A percentile compares a stretch with the other conserved stretches of the same genome.
Evolutionary conservation across 306 rosid species (phyloP).

Genomic region (Sicyos baderoa): DNA sequence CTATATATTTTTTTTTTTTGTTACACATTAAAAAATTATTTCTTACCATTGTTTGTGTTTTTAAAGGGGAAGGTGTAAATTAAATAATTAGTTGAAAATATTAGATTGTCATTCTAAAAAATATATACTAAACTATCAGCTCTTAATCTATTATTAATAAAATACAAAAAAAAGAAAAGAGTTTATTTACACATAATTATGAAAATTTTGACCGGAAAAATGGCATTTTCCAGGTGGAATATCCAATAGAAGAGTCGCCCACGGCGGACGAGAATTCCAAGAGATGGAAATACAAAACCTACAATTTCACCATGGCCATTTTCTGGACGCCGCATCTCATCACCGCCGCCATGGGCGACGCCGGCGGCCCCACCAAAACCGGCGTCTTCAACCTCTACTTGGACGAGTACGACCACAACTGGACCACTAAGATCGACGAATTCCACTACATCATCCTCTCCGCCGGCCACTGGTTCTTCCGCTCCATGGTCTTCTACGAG

Average conservation of each 20-base stretch:
- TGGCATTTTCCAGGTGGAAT: conserved; percentile 43
- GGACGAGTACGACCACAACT: conserved; percentile 55
- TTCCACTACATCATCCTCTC: conserved; percentile 57
- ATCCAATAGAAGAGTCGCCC: conserved; percentile 63
- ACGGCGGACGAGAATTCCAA: conserved; percentile 48
- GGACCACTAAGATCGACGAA: conserved; percentile 46
- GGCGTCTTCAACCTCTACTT: conserved; percentile 61
- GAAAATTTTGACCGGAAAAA: too few species aligned
- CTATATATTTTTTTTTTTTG: not conserved
- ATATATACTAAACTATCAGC: too few species aligned
- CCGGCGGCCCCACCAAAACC: conserved; percentile 40
- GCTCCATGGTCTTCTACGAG: conserved; percentile 53
- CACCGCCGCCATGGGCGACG: conserved; percentile 34
- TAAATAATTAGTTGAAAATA: too few species aligned
- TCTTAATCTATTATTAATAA: too few species aligned
- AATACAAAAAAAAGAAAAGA: too few species aligned
- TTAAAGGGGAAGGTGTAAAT: too few species aligned
- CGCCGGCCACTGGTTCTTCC: conserved; percentile 74
- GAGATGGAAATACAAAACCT: conserved; percentile 59
- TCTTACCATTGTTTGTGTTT: too few species aligned
- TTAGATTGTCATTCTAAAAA: too few species aligned
- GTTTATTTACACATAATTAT: too few species aligned
- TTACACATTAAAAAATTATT: too few species aligned
- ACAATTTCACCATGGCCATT: conserved; percentile 70
- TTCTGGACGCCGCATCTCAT: conserved; percentile 78